phyloP scores from a whole-genome alignment of 495 filamentous ascomycete genomes.

The Evansstolkia leycettana region DNA sequence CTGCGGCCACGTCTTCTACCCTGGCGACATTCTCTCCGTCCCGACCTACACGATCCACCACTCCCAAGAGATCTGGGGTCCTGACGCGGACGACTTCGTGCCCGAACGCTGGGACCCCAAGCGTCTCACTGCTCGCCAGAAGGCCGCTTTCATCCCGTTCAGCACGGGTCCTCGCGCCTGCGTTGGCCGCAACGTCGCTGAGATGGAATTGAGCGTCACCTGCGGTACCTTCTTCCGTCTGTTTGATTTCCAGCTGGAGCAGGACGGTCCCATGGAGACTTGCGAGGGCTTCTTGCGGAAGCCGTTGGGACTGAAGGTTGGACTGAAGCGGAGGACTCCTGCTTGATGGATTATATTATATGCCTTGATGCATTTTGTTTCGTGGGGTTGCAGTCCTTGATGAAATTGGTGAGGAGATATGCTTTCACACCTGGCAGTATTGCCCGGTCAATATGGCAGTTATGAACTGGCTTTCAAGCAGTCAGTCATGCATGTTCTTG shows the following conservation, averaged over 20 bases:
- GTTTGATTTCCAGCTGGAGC: slow-evolving; percentile 63
- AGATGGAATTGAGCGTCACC: slow-evolving; percentile 86
- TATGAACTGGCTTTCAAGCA: too few species aligned
- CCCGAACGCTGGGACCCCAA: slow-evolving; percentile 63
- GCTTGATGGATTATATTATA: too few species aligned
- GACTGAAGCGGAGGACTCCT: slow-evolving; percentile 40
- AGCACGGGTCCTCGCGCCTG: slow-evolving; percentile 69
- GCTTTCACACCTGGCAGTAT: too few species aligned
- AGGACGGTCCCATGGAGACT: slow-evolving; percentile 58
- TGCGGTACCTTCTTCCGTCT: slow-evolving; percentile 61
- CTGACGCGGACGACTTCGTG: slow-evolving; percentile 63
- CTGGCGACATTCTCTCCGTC: slow-evolving; percentile 68
- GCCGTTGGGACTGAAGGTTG: slow-evolving; percentile 64
- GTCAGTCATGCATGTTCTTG: too few species aligned
- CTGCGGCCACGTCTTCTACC: slow-evolving; percentile 51
- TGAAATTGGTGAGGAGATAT: too few species aligned
- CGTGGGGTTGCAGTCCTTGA: slow-evolving; percentile 3
- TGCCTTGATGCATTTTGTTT: not conserved
- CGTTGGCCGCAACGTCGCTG: slow-evolving; percentile 77
- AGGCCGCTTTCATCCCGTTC: slow-evolving; percentile 78
- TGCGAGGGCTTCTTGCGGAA: slow-evolving; percentile 85
- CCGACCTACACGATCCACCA: slow-evolving; percentile 86
- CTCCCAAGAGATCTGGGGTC: slow-evolving; percentile 69
- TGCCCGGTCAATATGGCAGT: too few species aligned
- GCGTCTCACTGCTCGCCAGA: slow-evolving; percentile 49